A percentile compares a stretch with the other conserved stretches of the same genome.
Conservation (phyloP, 2,329 filamentous ascomycete genomes). For the Stachybotrys elegans region DNA sequence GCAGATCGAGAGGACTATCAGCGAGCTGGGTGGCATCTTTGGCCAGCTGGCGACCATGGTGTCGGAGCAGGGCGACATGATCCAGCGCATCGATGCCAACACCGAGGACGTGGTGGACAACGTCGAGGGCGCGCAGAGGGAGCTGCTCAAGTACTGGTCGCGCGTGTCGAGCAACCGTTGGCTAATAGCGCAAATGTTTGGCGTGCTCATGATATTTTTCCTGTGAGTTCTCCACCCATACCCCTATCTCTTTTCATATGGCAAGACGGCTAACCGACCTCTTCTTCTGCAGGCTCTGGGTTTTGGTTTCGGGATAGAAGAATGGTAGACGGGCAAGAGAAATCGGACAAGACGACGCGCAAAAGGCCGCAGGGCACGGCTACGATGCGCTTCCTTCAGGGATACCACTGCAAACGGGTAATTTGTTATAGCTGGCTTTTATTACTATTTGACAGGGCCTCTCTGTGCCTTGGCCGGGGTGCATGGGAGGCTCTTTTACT, state of each 20-base stretch:
- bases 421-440: background rate
- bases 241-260: background rate
- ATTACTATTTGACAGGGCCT: background rate
- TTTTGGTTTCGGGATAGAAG: slow-evolving; percentile 30
- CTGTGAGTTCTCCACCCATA: slow-evolving; percentile 39
- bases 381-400: background rate
- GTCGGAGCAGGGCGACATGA: slow-evolving; percentile 94
- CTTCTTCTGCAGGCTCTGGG: slow-evolving; percentile 28
- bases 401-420: background rate
- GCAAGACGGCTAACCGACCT: slow-evolving; percentile 8
- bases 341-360: too few relatives aligned
- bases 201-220: slow-evolving; percentile 93
- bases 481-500: background rate
- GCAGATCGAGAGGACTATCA: slow-evolving; percentile 92
- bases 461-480: background rate
- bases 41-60: slow-evolving; percentile 96
- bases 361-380: background rate
- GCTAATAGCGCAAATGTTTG: slow-evolving; percentile 76
- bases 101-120: slow-evolving; percentile 98
- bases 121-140: slow-evolving; percentile 91
- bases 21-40: slow-evolving; percentile 85
- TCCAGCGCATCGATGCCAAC: slow-evolving; percentile 94
- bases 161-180: slow-evolving; percentile 91
- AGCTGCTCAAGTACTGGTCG: slow-evolving; percentile 95
- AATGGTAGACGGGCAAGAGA: too few relatives aligned